Percentiles rank a stretch among this genome's conserved stretches.
Evolutionary conservation across 495 filamentous ascomycete genomes (phyloP).

Genomic region (Hypomontagnella monticulosa): DNA sequence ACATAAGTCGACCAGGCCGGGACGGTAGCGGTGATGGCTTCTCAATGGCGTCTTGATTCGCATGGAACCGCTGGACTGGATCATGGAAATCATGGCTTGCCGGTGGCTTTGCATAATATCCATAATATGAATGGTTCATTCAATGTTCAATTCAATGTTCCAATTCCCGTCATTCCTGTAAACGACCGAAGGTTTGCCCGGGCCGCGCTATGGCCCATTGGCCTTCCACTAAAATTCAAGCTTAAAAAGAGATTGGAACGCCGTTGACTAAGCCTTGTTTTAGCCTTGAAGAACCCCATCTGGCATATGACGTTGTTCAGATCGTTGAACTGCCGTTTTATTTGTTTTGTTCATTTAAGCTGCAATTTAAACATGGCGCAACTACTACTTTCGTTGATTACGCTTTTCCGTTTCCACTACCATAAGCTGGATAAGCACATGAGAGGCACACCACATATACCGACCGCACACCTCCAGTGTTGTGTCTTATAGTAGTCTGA

Average conservation of each 20-base stretch:
- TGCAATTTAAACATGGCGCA: conserved; percentile 34
- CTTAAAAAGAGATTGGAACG: conserved; percentile 41
- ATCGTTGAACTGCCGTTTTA: conserved; percentile 35
- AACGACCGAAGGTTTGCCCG: conserved; percentile 48
- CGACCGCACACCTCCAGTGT: too few relatives aligned
- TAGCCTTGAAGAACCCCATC: conserved; percentile 39
- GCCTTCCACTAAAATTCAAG: conserved; percentile 39
- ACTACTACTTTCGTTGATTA: conserved; percentile 24
- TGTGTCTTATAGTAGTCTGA: neutral
- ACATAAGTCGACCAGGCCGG: conserved; percentile 9
- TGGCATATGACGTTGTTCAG: conserved; percentile 38
- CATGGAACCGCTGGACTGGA: conserved; percentile 32
- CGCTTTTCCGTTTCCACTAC: conserved; percentile 10
- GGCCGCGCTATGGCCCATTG: conserved; percentile 28
- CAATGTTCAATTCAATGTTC: too few relatives aligned
- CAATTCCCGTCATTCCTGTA: conserved; percentile 40
- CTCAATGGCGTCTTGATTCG: conserved; percentile 34
- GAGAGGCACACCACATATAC: too few relatives aligned
- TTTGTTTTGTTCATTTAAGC: conserved; percentile 34
- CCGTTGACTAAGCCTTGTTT: conserved; percentile 42
- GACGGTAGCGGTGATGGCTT: conserved; percentile 22
- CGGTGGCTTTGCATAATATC: conserved; percentile 31
- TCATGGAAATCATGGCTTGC: conserved; percentile 19
- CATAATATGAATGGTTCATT: conserved; percentile 24
- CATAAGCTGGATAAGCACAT: neutral